Base-by-base conservation (phyloP, 495 filamentous ascomycete genomes). In the Penicillium antarcticum region DNA sequence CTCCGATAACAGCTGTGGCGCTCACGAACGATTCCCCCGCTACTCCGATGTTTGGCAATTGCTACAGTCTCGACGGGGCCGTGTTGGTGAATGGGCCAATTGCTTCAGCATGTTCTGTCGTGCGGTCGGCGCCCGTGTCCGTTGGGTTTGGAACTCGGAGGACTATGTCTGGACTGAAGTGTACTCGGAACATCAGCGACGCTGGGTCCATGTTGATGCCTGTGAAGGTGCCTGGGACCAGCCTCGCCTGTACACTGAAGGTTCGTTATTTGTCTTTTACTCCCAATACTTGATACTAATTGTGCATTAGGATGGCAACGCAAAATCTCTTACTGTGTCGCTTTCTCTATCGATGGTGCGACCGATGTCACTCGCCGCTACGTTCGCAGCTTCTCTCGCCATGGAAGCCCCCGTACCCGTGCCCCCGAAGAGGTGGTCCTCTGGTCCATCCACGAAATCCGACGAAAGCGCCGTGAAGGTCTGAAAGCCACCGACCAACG, bases 21-120 rank as follows among this genome's bases (percentile, higher is more conserved):
- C 80, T 7, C 88, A 84, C 61, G 95, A 96, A 63, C 83, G 94
- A 55, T 98, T 97, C 52, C 91, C 94, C 24, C 85, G 94, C 24
- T 98, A 96, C 68, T 91, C 87, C 42, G 95, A 98, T 66, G 94
- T 97, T 14, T 98, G 95, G 88, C 85, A 90, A 45, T 71, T 97
- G 48, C 71, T 98, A 40, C 87, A 95, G 67, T 91, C 89, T 39
- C 74, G 88, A 49, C 82, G 86, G 53, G 94, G 94, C 21, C 83
- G 94, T 51, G 86, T 82, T 48, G 95, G 94, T 42, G 94, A 99
- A 74, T 99, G 95, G 92, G 92, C 88, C 45, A 97, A 97, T 69
- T 96, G 92, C 73, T 99, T 99, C 72, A 91, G 87, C 68, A 99
- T 99, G 94, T 80, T 99, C 17, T 97, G 94, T 71, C 82, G 94